Base-by-base conservation (phyloP, 495 filamentous ascomycete species). In the Neurospora cerealis region DNA sequence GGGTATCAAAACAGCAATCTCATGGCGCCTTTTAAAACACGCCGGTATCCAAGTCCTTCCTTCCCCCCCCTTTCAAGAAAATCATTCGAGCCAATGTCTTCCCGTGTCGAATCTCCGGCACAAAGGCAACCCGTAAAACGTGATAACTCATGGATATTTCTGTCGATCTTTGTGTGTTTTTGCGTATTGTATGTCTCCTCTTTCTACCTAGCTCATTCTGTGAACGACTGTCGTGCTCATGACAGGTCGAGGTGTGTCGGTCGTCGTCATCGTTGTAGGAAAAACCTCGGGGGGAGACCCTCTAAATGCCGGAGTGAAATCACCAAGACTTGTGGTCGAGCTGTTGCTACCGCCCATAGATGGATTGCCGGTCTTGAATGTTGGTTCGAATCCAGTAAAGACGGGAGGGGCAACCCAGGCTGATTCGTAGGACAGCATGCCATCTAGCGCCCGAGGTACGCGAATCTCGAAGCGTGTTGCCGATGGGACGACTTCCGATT, bases 381-480 rank as follows among this genome's bases (percentile, higher is more conserved):
- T 19, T 34, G 54, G 7, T 8, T 66, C 54, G 48, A 66, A 37
- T 70, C 34, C 37, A 42, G 34, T 41, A 73, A n/a, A 40, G 66
- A 39, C 21, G 10, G 69, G 19, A 69, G 69, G 36, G 38, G 72
- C 32, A 38, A 39, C 17, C 32, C 36, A 73, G 7, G 37, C 15
- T 32, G 37, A n/a, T 32, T 69, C 60, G 37, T 41, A 28, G 54
- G 54, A 81, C 34, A 86, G 74, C 11, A 77, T 80, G 24, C 85
- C 86, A 36, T 83, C 81, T 70, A 81, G 79, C 36, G 83, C 76
- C n/a, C 80, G 81, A 24, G 86, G 85, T 21, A 86, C 83, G 60
- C 79, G 82, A 40, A 80, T 73, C 73, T 81, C 78, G 41, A 75
- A 71, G 73, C 72, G 75, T 76, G 40, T 70, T 73, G 62, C 72